Evolutionary conservation across 169 alveolate species (phyloP), one percentile per base, ranked within the genome.

Genomic region (Plasmodium relictum): DNA sequence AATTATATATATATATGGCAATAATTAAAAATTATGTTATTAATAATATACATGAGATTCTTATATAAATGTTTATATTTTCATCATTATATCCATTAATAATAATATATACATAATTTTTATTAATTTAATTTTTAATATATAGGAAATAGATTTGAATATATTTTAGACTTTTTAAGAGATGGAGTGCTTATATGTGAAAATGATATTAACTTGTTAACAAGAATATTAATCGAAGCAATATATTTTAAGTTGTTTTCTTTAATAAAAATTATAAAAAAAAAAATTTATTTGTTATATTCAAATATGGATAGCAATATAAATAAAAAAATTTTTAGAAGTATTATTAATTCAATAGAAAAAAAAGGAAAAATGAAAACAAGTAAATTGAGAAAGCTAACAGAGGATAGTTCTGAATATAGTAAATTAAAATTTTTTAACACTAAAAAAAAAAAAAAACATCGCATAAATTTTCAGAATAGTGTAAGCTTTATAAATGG

Each of bases 171-270:
- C 37, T 78, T 78, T 16, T 54, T 78, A 20, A 37, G 89, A 26
- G 89, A 78, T 24, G 89, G 89, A 14, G 78, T 78, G 4, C 42
- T 78, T 20, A 78, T 78, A 78, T 78, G 89, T 50, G 89, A 78
- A 65, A 78, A 63, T 63, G 89, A 78, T 61, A 78, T 78, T 41
- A 78, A 48, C 42, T 70, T 78, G 2, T 22, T 78, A 58, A 78
- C 89, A 41, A 63, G 61, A 37, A 78, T 78, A 63, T 26, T 78
- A 63, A 78, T 78, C 10, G 89, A 78, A 78, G 89, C 89, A n/a
- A 58, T 78, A 42, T 78, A 78, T 69, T 78, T 78, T 42, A 78
- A 78, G 52, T 78, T 78, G 56, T 78, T 50, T 65, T 44, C 74
- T 59, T 70, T 78, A 54, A 66, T 78, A 24, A 78, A 65, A 66